Percentiles rank a stretch among this genome's conserved stretches.
These are phyloP conservation scores for Rhynchospora pubera DNA, from an alignment of 176 grass and related monocot species.

Conservation along the genomic window DNA sequence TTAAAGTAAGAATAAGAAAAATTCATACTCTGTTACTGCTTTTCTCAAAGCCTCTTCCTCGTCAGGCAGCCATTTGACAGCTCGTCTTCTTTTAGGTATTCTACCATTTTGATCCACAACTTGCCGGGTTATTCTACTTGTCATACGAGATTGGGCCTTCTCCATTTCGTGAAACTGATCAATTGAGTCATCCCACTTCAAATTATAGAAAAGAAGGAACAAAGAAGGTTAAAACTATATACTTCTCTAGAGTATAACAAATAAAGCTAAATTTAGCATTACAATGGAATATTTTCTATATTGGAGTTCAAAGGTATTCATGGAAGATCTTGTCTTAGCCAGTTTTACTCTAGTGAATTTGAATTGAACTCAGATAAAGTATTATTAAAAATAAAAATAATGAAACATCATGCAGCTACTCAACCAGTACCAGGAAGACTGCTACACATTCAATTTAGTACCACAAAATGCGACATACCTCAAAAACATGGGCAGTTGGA, in stretches of 20 bases:
- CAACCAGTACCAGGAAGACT: not conserved
- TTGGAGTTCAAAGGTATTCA: not conserved
- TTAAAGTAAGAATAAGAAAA: constrained; percentile 8
- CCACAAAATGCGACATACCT: not conserved
- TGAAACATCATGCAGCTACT: not conserved
- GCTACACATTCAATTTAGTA: not conserved
- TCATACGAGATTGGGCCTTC: not conserved
- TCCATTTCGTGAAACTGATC: not conserved
- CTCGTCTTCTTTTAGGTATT: constrained; percentile 41
- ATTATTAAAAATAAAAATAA: not conserved
- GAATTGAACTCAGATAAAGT: not conserved
- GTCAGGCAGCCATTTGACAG: constrained; percentile 38
- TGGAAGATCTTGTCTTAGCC: not conserved
- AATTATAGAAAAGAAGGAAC: not conserved
- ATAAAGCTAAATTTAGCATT: not conserved
- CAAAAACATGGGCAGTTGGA: not conserved
- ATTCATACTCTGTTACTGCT: constrained; percentile 53
- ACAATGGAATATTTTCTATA: not conserved
- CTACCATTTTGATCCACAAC: not conserved
- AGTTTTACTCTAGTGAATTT: not conserved
- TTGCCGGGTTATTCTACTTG: not conserved
- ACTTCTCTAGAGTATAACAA: not conserved
- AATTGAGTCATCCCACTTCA: constrained; percentile 14
- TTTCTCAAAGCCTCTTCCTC: constrained; percentile 73
- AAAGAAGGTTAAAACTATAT: not conserved